Conservation (phyloP, 2,329 filamentous ascomycete species). For the Thelonectria olida region DNA sequence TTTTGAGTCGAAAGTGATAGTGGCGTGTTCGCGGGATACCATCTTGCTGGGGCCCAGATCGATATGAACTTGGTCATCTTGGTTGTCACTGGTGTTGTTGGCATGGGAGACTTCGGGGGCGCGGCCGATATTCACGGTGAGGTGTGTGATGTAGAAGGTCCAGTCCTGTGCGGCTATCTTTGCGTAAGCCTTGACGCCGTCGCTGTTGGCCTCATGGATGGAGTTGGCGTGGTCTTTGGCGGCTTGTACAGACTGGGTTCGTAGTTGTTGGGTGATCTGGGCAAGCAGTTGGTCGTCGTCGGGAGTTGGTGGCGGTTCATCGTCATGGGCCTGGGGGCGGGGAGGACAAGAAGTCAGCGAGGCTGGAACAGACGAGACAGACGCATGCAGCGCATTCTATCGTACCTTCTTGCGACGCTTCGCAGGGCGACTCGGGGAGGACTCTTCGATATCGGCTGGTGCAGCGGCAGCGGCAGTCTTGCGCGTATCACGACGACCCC, state of each 20-base stretch:
- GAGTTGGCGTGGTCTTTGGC: constrained; percentile 70
- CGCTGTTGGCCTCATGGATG: constrained; percentile 68
- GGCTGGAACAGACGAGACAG: constrained; percentile 16
- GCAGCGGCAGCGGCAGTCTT: constrained; percentile 45
- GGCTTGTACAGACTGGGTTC: constrained; percentile 63
- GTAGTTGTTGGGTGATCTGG: constrained; percentile 63
- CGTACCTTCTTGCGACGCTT: constrained; percentile 72
- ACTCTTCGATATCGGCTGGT: constrained; percentile 55
- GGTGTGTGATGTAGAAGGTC: constrained; percentile 83
- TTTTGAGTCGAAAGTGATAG: constrained; percentile 76
- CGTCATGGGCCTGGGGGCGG: constrained; percentile 48
- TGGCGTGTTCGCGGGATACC: constrained; percentile 79
- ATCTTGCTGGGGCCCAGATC: constrained; percentile 88
- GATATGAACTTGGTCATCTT: constrained; percentile 75
- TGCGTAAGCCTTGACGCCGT: constrained; percentile 78
- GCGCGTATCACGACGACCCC: constrained; percentile 51
- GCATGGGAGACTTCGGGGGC: constrained; percentile 61
- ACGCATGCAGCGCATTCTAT: background rate
- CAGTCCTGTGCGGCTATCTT: constrained; percentile 85
- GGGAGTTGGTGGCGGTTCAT: constrained; percentile 49
- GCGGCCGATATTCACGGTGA: constrained; percentile 80
- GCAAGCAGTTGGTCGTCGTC: constrained; percentile 67
- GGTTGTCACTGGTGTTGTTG: constrained; percentile 50
- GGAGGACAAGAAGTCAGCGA: constrained; percentile 21
- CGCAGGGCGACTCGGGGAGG: constrained; percentile 68